phyloP scores from a whole-genome alignment of 768 basidiomycete species.

The Tulasnella sp. region DNA sequence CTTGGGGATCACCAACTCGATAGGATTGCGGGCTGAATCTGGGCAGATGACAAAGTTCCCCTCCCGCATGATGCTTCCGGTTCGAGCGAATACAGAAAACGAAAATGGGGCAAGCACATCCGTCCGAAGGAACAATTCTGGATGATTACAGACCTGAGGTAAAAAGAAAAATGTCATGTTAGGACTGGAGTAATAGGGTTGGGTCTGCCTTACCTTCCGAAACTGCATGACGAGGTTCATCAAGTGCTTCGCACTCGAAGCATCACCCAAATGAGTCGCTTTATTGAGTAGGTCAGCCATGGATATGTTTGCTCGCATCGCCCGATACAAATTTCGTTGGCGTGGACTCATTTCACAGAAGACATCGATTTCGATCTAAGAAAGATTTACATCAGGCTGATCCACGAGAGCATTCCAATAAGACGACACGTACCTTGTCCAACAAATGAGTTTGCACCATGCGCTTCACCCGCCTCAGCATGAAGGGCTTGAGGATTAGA shows the following conservation, averaged over 20 bases:
- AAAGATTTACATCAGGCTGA: not conserved
- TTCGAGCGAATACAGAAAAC: constrained; percentile 70
- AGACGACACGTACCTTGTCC: constrained; percentile 61
- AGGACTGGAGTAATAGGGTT: not conserved
- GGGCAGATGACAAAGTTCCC: constrained; percentile 73
- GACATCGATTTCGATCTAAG: constrained; percentile 89
- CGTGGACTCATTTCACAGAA: constrained; percentile 90
- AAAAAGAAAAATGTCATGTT: not conserved
- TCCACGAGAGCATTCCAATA: not conserved
- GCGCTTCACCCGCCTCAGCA: constrained; percentile 92
- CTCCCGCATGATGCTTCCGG: constrained; percentile 76
- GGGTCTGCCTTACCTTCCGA: constrained; percentile 79
- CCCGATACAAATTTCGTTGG: constrained; percentile 83
- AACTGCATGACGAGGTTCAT: constrained; percentile 99
- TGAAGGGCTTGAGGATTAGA: constrained; percentile 99
- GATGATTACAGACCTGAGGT: constrained; percentile 90
- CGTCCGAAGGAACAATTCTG: constrained; percentile 93
- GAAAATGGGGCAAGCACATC: constrained; percentile 92
- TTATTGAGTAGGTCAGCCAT: constrained; percentile 89
- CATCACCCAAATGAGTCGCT: constrained; percentile 83
- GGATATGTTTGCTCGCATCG: constrained; percentile 84
- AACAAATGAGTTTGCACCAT: constrained; percentile 99
- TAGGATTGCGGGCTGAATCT: constrained; percentile 82
- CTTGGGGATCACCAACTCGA: constrained; percentile 64
- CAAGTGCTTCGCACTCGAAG: constrained; percentile 81